phyloP scores from a whole-genome alignment of 768 basidiomycete genomes.

The Lactarius deliciosus region DNA sequence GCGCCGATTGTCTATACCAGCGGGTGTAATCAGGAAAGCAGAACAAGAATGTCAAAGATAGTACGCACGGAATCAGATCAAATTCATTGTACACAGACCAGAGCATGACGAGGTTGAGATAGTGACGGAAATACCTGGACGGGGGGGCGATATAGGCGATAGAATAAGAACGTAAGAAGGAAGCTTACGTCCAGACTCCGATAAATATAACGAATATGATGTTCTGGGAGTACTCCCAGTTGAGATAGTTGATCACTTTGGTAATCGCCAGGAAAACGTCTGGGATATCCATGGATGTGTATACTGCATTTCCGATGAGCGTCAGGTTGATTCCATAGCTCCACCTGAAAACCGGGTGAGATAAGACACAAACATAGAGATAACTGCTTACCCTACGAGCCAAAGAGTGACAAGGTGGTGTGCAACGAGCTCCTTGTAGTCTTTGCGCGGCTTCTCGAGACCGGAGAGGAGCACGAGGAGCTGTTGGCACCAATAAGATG shows the following conservation, averaged over 20 bases:
- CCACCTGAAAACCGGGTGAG: conserved; percentile 53
- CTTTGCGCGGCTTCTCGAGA: conserved; percentile 94
- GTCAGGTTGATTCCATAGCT: conserved; percentile 82
- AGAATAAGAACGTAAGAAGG: not conserved
- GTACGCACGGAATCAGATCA: conserved; percentile 70
- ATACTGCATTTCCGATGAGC: conserved; percentile 86
- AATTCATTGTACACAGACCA: conserved; percentile 85
- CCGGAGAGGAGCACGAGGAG: conserved; percentile 78
- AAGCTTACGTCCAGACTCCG: conserved; percentile 75
- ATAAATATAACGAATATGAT: conserved; percentile 66
- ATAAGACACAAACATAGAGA: not conserved
- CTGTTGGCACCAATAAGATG: conserved; percentile 94
- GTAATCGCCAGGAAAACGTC: conserved; percentile 87
- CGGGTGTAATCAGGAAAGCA: conserved; percentile 11
- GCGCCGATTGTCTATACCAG: conserved; percentile 48
- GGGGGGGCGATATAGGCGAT: not conserved
- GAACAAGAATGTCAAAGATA: not conserved
- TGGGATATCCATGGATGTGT: conserved; percentile 95
- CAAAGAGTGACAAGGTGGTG: conserved; percentile 96
- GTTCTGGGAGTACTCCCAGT: conserved; percentile 60
- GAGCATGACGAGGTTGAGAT: conserved; percentile 81
- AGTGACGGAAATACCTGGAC: conserved; percentile 89
- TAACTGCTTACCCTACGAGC: conserved; percentile 71
- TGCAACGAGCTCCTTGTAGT: conserved; percentile 79
- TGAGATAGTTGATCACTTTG: conserved; percentile 87